Evolutionary conservation across 164 flowering plant genomes (phyloP), one percentile per base, ranked within the genome.

Genomic region (Sextonia rubra): DNA sequence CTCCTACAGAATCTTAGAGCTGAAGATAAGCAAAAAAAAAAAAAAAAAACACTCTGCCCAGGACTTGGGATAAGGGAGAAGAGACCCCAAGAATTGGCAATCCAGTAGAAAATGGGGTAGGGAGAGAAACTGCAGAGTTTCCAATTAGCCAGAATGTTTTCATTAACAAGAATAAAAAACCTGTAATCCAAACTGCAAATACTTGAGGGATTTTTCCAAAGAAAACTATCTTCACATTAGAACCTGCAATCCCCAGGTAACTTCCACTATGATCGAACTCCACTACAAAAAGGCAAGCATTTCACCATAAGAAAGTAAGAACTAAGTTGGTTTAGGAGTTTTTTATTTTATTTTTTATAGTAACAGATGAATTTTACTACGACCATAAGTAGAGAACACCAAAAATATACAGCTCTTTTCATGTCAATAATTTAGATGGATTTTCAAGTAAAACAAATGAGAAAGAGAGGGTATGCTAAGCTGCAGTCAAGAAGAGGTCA

Each of bases 201-300:
- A 7, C 44, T 37, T 5, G 11, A 37, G 44, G 44, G 44, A 2
- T 37, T 37, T 37, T 37, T 37, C 1, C 9, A 22, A 60, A 26
- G 37, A 64, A 66, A 23, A 71, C 83, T 12, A 29, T 93, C 99
- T 98, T 93, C 71, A 88, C 86, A 72, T 96, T 98, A n/a, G 97
- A 86, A 47, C 97, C 95, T 18, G 89, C 94, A 71, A 90, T 74
- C 25, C 90, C 97, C 72, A 96, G 95, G 83, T 96, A 96, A 77
- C 81, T 82, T 78, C 99, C 99, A 86, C 98, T 93, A 47, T 92
- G 91, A 77, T 96, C 98, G 37, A 96, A 96, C 48, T 91, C 95
- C 80, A 93, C 99, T 93, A 92, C 85, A 82, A 26, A 52, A 70
- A 37, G 56, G 44, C 29, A 44, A 0, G n/a, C n/a, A 67, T 44